Evolutionary conservation across 352 stramenopile species (phyloP), one percentile per base, ranked within the genome.

Genomic region (Pythium vanterpoolii): DNA sequence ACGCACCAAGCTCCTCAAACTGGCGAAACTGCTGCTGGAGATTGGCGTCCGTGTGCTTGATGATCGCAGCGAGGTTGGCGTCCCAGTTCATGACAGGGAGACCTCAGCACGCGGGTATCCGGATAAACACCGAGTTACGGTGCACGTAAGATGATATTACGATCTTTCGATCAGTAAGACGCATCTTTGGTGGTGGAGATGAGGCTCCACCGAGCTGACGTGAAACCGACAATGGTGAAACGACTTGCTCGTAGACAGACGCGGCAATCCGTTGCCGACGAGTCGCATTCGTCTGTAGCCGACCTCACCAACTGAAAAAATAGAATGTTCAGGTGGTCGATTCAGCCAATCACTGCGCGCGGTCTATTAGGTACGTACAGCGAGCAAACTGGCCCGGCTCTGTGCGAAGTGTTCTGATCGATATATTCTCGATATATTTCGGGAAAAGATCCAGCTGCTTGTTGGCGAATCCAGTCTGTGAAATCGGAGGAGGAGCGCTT

Each of bases 1-100:
- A 50, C 26, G 50, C 30, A 2, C 50, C 49, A 14, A 70, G 44
- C 51, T 87, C 74, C 14, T 76, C 72, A 40, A 88, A 80, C 51
- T 87, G 68, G 13, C 70, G 74, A 69, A 94, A 91, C 56, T 91
- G 83, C 68, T 90, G 80, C 52, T 78, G 67, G 19, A 94, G 72
- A 21, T 77, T 88, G 43, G 73, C 83, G 60, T 94, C 83, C 47
- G 81, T 90, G 74, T 83, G 87, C 62, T 87, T 86, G 74, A 94
- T 91, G 59, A 90, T 78, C 31, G 83, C 71, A 1, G 81, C 80
- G 56, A 94, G 76, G 69, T 90, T 91, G 38, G 74, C 67, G 30
- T 90, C 75, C 77, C 80, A 90, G 64, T 90, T 74, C 77, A 88
- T 87, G 30, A 26, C 19, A 10, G 31, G 4, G 6, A 16, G 27